phyloP scores from a whole-genome alignment of 768 basidiomycete species.

The Xanthoconium purpureum region DNA sequence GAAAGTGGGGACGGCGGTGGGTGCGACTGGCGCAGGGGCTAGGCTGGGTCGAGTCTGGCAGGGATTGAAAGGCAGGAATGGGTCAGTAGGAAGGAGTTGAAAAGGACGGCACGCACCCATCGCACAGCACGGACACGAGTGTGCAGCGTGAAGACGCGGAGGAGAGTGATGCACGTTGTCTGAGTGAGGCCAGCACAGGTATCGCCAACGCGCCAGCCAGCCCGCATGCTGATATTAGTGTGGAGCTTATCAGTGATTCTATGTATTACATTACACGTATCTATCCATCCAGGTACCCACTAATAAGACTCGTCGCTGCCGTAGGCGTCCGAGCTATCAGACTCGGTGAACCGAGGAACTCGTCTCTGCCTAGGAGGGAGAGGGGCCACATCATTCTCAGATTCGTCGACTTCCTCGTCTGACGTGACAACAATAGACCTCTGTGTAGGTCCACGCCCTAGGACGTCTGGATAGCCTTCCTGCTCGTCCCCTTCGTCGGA shows the following conservation, averaged over 20 bases:
- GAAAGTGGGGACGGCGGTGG: constrained; percentile 2
- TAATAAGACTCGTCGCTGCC: neutral
- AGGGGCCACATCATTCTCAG: neutral
- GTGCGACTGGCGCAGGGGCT: constrained; percentile 11
- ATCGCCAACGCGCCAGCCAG: constrained; percentile 4
- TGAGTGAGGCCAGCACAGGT: constrained; percentile 15
- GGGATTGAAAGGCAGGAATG: neutral
- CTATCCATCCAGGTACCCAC: neutral
- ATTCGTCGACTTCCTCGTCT: constrained; percentile 14
- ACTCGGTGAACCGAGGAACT: constrained; percentile 12
- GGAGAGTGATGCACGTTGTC: constrained; percentile 26
- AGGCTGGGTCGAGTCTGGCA: neutral
- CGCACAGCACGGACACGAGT: constrained; percentile 33
- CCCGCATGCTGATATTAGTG: neutral
- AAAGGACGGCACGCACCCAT: constrained; percentile 22
- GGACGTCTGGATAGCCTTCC: neutral
- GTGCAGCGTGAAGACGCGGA: constrained; percentile 25
- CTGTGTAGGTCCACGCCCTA: neutral
- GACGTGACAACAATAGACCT: constrained; percentile 7
- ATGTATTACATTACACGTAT: neutral
- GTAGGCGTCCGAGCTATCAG: constrained; percentile 21
- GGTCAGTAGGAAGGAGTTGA: constrained; percentile 14
- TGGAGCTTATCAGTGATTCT: neutral
- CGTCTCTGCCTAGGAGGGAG: neutral
- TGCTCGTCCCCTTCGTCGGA: constrained; percentile 14